Percentiles rank a stretch among this genome's conserved stretches.
These are phyloP conservation scores for Pezicula carpinea DNA, from an alignment of 2,329 filamentous ascomycete genomes.

Conservation along the genomic window DNA sequence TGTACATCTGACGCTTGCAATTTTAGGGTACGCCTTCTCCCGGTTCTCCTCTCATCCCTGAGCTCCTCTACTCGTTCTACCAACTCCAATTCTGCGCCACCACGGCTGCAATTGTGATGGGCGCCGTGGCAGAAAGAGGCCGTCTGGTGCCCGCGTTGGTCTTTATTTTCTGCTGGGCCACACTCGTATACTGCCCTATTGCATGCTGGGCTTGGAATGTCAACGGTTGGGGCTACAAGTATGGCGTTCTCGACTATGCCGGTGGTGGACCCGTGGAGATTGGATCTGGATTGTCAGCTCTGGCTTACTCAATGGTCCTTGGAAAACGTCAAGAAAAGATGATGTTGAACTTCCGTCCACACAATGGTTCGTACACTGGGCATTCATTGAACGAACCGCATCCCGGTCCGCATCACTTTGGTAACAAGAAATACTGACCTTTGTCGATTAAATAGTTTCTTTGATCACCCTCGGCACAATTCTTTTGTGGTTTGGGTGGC, in stretches of 20 bases:
- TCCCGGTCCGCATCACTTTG: no score
- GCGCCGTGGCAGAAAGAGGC: constrained; percentile 89
- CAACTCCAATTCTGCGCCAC: constrained; percentile 98
- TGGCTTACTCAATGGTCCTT: constrained; percentile 94
- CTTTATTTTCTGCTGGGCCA: constrained; percentile 95
- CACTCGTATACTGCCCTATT: constrained; percentile 93
- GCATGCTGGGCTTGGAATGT: constrained; percentile 96
- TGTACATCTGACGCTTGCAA: no score
- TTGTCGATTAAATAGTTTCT: constrained; percentile 52
- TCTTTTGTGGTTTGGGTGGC: constrained; percentile 97
- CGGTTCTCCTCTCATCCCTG: constrained; percentile 82
- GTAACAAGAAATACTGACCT: no score
- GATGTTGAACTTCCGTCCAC: constrained; percentile 99
- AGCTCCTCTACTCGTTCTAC: constrained; percentile 91
- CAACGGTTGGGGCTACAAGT: constrained; percentile 88
- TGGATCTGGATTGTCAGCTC: constrained; percentile 82
- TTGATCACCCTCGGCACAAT: constrained; percentile 93
- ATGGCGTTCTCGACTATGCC: constrained; percentile 93
- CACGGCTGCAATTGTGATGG: constrained; percentile 86
- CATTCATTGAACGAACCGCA: no score
- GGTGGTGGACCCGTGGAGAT: constrained; percentile 98
- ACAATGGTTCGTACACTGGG: constrained; percentile 52
- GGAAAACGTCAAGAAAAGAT: constrained; percentile 97
- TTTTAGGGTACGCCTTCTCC: constrained; percentile 66
- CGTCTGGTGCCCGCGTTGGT: constrained; percentile 91